These are phyloP conservation scores for Yamadazyma philogaea DNA, from an alignment of 805 yeast genomes.

Conservation along the genomic window DNA sequence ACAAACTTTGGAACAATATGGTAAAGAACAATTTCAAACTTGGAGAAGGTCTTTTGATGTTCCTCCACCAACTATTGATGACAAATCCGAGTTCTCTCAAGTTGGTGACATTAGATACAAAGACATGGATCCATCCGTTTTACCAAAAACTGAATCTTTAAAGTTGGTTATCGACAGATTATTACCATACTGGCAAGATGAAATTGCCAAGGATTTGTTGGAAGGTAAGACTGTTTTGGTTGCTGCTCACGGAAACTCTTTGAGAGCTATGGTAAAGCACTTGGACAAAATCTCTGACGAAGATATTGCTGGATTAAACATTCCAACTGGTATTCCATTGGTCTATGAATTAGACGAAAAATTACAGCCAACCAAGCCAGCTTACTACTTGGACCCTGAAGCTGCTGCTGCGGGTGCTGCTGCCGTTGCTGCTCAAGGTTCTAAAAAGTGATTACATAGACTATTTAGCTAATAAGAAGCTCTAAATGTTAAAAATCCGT, in stretches of 20 bases:
- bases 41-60: slow-evolving; percentile 98
- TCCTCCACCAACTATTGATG: slow-evolving; percentile 89
- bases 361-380: slow-evolving; percentile 86
- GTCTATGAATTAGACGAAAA: slow-evolving; percentile 89
- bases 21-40: slow-evolving; percentile 88
- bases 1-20: slow-evolving; percentile 80
- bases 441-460: slow-evolving; percentile 30
- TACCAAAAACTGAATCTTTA: slow-evolving; percentile 94
- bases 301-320: slow-evolving; percentile 90
- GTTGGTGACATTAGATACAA: slow-evolving; percentile 80
- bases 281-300: slow-evolving; percentile 89
- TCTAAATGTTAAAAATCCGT: background rate
- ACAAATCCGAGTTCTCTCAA: slow-evolving; percentile 79
- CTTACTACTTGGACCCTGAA: slow-evolving; percentile 97
- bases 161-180: slow-evolving; percentile 93
- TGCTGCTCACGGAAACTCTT: slow-evolving; percentile 98
- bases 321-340: slow-evolving; percentile 98
- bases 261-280: slow-evolving; percentile 94
- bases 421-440: slow-evolving; percentile 96
- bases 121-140: slow-evolving; percentile 76
- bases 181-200: slow-evolving; percentile 96
- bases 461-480: background rate
- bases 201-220: slow-evolving; percentile 78
- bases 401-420: slow-evolving; percentile 99
- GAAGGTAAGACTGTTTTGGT: slow-evolving; percentile 86